A percentile compares a stretch with the other conserved stretches of the same genome.
Conservation (phyloP, 1,284 basidiomycete genomes). For the Boletus smithii region DNA sequence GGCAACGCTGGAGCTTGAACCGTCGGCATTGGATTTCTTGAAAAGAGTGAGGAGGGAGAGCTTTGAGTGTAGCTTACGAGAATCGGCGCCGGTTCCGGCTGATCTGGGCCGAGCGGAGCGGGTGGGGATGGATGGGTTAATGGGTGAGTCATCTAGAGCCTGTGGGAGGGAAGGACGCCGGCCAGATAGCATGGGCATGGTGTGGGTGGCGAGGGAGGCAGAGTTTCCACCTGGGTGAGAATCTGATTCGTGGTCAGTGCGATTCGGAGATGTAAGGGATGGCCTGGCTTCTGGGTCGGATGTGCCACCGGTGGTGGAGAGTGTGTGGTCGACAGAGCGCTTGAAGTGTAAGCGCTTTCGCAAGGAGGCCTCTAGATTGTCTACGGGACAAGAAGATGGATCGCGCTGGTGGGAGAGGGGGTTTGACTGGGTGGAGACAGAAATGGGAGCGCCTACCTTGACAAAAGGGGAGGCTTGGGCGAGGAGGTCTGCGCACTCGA, state of each 20-base stretch:
- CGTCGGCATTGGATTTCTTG: conserved; percentile 40
- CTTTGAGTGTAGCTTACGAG: conserved; percentile 39
- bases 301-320: conserved; percentile 25
- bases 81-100: conserved; percentile 46
- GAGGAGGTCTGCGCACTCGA: conserved; percentile 60
- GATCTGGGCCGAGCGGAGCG: conserved; percentile 43
- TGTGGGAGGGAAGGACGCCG: conserved; percentile 40
- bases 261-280: conserved; percentile 4
- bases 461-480: conserved; percentile 15
- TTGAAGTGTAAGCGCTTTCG: conserved; percentile 43
- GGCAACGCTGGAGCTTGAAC: conserved; percentile 34
- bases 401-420: conserved; percentile 17
- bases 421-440: conserved; percentile 4
- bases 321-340: conserved; percentile 44
- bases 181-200: conserved; percentile 14
- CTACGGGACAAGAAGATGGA: conserved; percentile 22
- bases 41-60: conserved; percentile 46
- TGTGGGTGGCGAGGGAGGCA: conserved; percentile 10
- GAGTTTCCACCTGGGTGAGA: conserved; percentile 5
- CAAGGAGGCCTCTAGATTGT: conserved; percentile 34
- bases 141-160: conserved; percentile 32
- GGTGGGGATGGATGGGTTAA: conserved; percentile 17
- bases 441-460: conserved; percentile 24
- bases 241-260: conserved; percentile 20
- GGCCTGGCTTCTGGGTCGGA: conserved; percentile 26